Conservation (phyloP, 2,329 filamentous ascomycete species). For the Beauveria sp. region DNA sequence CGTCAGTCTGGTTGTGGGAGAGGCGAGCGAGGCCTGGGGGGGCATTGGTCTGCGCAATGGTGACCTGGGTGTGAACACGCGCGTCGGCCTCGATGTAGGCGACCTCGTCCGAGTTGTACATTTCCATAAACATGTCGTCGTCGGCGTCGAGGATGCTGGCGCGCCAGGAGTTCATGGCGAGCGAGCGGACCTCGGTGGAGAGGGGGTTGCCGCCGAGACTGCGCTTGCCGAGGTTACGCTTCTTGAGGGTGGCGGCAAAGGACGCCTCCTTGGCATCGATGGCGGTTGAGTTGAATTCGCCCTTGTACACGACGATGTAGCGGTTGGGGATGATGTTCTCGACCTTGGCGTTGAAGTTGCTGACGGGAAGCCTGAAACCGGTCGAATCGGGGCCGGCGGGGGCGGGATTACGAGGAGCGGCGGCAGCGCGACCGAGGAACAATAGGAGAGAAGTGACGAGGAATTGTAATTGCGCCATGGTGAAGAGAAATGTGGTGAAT, state of each 20-base stretch:
- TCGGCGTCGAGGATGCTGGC: slow-evolving; percentile 47
- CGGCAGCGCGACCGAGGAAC: slow-evolving; percentile 18
- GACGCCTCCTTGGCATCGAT: slow-evolving; percentile 43
- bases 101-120: slow-evolving; percentile 41
- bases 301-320: slow-evolving; percentile 61
- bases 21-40: slow-evolving; percentile 46
- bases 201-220: slow-evolving; percentile 38
- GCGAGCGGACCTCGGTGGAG: slow-evolving; percentile 38
- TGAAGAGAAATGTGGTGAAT: background rate
- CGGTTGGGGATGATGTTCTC: slow-evolving; percentile 44
- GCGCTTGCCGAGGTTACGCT: slow-evolving; percentile 50
- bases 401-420: slow-evolving; percentile 18
- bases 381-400: slow-evolving; percentile 14
- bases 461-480: slow-evolving; percentile 4
- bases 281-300: slow-evolving; percentile 38
- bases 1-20: slow-evolving; percentile 33
- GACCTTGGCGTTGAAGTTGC: slow-evolving; percentile 44
- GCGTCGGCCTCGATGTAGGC: slow-evolving; percentile 48
- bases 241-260: slow-evolving; percentile 43
- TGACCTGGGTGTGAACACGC: slow-evolving; percentile 33
- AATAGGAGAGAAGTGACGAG: background rate
- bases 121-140: slow-evolving; percentile 39
- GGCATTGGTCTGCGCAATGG: slow-evolving; percentile 45
- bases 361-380: slow-evolving; percentile 36
- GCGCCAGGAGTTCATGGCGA: slow-evolving; percentile 43